Evolutionary conservation across 768 basidiomycete genomes (phyloP).

Genomic region (Suillus ampliporus): DNA sequence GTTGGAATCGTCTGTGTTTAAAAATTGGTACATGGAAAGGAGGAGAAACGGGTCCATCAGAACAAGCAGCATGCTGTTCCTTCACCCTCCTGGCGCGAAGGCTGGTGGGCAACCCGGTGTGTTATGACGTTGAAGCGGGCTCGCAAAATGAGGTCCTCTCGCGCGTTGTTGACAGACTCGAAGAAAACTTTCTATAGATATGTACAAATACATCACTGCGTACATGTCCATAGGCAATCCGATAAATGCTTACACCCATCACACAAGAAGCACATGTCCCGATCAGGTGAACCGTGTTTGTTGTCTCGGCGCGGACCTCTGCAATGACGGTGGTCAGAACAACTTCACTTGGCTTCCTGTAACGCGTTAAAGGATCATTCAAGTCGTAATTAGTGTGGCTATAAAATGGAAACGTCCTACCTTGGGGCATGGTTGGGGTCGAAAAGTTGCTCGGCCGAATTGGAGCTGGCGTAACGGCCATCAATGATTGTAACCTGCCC

Average conservation of each 20-base stretch:
- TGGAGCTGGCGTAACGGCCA: no score
- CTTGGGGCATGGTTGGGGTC: no score
- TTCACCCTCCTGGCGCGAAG: conserved; percentile 83
- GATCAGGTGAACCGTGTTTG: no score
- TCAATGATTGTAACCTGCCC: no score
- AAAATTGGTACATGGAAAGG: conserved; percentile 51
- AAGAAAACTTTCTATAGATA: conserved; percentile 8
- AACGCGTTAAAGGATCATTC: no score
- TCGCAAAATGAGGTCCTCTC: conserved; percentile 65
- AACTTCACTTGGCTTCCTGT: no score
- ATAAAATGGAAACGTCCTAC: no score
- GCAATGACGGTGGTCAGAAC: no score
- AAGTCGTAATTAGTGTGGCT: no score
- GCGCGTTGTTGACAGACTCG: conserved; percentile 65
- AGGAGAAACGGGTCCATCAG: conserved; percentile 45
- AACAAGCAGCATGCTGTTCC: conserved; percentile 73
- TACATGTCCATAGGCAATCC: background rate
- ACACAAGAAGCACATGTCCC: no score
- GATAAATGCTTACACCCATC: conserved; percentile 4
- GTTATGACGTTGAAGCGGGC: conserved; percentile 64
- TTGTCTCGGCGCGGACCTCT: no score
- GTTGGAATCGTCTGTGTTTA: conserved; percentile 53
- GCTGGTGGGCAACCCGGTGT: conserved; percentile 79
- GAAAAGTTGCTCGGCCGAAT: no score
- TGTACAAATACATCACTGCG: background rate